Conservation (phyloP, 768 basidiomycete genomes). For the Psilocybe cubensis region DNA sequence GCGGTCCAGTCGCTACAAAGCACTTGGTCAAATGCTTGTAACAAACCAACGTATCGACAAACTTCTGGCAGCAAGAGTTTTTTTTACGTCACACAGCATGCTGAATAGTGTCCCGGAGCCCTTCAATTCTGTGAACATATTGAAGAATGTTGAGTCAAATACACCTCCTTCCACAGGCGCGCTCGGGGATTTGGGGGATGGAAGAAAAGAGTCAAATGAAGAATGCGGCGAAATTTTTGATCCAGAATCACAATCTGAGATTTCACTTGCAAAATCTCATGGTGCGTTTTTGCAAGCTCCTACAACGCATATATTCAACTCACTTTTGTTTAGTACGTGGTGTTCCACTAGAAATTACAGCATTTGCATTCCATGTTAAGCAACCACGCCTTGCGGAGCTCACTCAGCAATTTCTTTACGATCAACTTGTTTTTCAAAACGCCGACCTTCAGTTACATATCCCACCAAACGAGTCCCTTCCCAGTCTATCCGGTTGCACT, state of each 20-base stretch:
- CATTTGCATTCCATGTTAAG: no score
- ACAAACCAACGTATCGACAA: slow-evolving; percentile 34
- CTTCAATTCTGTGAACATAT: background rate
- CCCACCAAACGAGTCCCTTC: background rate
- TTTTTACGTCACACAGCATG: slow-evolving; percentile 27
- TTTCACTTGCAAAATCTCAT: no score
- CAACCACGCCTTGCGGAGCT: background rate
- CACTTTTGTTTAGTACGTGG: background rate
- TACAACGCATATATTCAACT: background rate
- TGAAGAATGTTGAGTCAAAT: slow-evolving; percentile 11
- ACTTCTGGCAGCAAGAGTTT: slow-evolving; percentile 15
- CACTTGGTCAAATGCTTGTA: slow-evolving; percentile 34
- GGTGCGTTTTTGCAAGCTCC: no score
- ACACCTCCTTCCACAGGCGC: background rate
- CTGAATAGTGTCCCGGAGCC: slow-evolving; percentile 12
- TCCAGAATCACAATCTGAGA: no score
- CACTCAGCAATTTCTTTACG: background rate
- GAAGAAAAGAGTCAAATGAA: no score
- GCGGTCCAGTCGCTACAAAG: slow-evolving; percentile 26
- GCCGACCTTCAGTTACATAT: background rate
- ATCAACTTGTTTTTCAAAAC: background rate
- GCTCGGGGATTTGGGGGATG: no score
- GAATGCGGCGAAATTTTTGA: no score
- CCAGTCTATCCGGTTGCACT: slow-evolving; percentile 19
- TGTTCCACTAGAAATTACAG: no score